Evolutionary conservation across 106 monocot species (phyloP).

Genomic region (Dendrobium huoshanense): DNA sequence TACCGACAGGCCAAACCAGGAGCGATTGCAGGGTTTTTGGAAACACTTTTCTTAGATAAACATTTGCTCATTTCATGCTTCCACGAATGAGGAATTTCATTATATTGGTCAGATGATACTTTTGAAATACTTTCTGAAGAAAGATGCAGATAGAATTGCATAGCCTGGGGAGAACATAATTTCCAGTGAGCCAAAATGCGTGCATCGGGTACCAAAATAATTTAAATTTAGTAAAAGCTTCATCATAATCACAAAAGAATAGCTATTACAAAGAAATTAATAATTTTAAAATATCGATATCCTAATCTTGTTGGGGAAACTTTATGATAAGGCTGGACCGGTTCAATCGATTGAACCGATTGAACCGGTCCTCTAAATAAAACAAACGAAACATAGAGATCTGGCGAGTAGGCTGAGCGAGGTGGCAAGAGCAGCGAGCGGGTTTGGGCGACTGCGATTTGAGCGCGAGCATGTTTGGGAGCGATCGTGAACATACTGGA

Average conservation of each 20-base stretch:
- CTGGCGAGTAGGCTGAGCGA: too few species aligned
- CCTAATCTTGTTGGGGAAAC: neutral
- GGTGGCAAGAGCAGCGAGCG: too few species aligned
- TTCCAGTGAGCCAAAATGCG: neutral
- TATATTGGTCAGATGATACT: conserved; percentile 14
- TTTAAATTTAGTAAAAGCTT: neutral
- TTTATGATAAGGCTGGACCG: neutral
- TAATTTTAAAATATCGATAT: neutral
- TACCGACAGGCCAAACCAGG: conserved; percentile 3
- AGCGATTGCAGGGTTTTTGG: conserved; percentile 10
- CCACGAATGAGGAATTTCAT: conserved; percentile 3
- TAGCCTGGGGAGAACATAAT: conserved; percentile 25
- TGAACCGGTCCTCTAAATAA: too few species aligned
- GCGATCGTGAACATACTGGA: too few species aligned
- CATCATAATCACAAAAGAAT: neutral
- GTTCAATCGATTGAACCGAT: too few species aligned
- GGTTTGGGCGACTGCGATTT: too few species aligned
- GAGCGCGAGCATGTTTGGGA: too few species aligned
- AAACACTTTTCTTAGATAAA: neutral
- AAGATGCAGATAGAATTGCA: conserved; percentile 47
- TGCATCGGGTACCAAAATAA: neutral
- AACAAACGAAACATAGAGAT: too few species aligned
- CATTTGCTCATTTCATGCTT: conserved; percentile 3
- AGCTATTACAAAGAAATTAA: neutral
- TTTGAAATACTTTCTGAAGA: conserved; percentile 35